phyloP scores from a whole-genome alignment of 1,139 yeast species.

The Wickerhamomyces sp. region DNA sequence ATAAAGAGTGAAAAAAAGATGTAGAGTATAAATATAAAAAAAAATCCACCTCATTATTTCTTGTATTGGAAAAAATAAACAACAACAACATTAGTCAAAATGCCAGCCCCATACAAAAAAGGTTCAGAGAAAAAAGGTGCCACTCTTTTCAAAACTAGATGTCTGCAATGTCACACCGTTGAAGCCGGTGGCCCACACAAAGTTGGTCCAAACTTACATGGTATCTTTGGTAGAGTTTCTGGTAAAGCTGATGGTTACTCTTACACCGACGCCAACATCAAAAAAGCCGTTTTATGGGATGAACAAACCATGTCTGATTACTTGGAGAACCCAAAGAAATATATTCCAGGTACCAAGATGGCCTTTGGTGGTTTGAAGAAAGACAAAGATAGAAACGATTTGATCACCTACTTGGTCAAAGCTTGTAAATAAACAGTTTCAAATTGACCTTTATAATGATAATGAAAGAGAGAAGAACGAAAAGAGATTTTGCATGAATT shows the following conservation, averaged over 20 bases:
- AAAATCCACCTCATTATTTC: constrained; percentile 1
- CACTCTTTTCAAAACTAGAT: constrained; percentile 95
- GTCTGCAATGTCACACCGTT: constrained; percentile 97
- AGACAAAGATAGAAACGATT: constrained; percentile 97
- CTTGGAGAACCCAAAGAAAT: constrained; percentile 99
- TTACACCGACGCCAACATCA: constrained; percentile 97
- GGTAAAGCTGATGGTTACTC: constrained; percentile 93
- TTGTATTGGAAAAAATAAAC: neutral
- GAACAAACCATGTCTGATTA: constrained; percentile 90
- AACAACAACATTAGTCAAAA: constrained; percentile 6
- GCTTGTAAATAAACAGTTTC: constrained; percentile 58
- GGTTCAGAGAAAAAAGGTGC: constrained; percentile 98
- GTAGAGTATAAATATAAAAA: constrained; percentile 2
- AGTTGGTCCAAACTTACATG: constrained; percentile 98
- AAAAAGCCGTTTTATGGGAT: constrained; percentile 85
- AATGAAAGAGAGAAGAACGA: neutral
- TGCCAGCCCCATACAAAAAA: constrained; percentile 30
- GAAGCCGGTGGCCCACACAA: constrained; percentile 97
- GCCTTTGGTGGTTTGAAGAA: constrained; percentile 99
- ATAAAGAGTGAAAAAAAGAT: constrained; percentile 4
- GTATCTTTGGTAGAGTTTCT: constrained; percentile 86
- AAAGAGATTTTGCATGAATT: too few species aligned
- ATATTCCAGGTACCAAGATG: constrained; percentile 99
- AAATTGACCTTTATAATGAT: neutral
- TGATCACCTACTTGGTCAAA: constrained; percentile 79